Percentiles rank a stretch among this genome's conserved stretches.
These are phyloP conservation scores for Moesziomyces globuligerus DNA, from an alignment of 1,284 basidiomycete genomes.

Conservation along the genomic window DNA sequence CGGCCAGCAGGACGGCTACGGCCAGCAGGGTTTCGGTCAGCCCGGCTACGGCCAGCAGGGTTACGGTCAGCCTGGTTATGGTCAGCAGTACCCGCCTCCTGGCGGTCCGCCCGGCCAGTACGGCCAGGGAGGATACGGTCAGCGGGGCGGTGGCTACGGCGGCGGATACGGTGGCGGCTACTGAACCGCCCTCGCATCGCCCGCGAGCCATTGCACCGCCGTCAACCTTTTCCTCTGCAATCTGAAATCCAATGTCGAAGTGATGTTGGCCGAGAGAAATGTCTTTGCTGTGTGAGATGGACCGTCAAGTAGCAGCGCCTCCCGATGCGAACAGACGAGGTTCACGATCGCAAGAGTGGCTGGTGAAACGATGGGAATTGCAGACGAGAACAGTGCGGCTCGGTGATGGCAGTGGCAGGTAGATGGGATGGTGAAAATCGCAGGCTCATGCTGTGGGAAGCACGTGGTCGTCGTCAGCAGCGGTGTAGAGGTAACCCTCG, in stretches of 20 bases:
- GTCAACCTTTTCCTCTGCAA: no score
- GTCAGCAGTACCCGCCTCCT: slow-evolving; percentile 22
- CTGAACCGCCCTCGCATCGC: slow-evolving; percentile 1
- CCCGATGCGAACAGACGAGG: no score
- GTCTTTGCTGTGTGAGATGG: no score
- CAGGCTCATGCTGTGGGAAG: slow-evolving; percentile 51
- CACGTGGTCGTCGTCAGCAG: slow-evolving; percentile 58
- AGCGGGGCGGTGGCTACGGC: slow-evolving; percentile 26
- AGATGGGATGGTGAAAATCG: not conserved
- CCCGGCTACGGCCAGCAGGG: slow-evolving; percentile 16
- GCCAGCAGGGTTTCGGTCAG: slow-evolving; percentile 17
- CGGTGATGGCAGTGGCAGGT: not conserved
- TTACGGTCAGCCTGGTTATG: slow-evolving; percentile 9
- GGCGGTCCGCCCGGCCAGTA: slow-evolving; percentile 6
- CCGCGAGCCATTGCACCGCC: no score
- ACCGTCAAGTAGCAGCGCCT: no score
- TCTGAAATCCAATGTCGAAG: no score
- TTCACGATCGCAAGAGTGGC: no score
- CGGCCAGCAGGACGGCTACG: slow-evolving; percentile 23
- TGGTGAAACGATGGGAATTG: not conserved
- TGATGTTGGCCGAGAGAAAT: no score
- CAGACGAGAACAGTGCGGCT: not conserved
- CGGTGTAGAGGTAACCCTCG: slow-evolving; percentile 60
- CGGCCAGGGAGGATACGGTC: slow-evolving; percentile 21
- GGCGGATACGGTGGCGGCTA: slow-evolving; percentile 41